Evolutionary conservation across 2,329 filamentous ascomycete genomes (phyloP), one percentile per base, ranked within the genome.

Genomic region (Hypocreales sp.): DNA sequence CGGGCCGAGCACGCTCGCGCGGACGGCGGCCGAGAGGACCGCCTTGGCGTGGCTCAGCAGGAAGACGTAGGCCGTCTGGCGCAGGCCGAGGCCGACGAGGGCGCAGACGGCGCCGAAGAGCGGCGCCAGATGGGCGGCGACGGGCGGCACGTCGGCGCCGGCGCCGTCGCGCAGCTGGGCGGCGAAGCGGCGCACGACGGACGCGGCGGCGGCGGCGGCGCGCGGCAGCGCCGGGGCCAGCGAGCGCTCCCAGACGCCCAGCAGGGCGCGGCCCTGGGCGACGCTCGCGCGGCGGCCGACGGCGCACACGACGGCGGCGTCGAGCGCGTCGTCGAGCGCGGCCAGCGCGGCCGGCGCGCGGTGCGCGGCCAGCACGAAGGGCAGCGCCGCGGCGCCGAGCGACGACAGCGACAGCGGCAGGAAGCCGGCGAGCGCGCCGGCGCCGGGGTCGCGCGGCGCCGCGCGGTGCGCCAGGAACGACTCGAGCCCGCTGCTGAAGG

Each of bases 401-500:
- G 79, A 78, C 6, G 69, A 64, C 5, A 87, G 54, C 4, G 79
- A 83, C 14, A 80, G 58, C 8, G 67, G 62, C 11, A 90, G 64
- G 53, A 90, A 90, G 24, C 58, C 52, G 23, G 67, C 46, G 50
- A 83, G 79, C 14, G 56, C 47, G 13, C 55, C 44, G 12, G 48
- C 34, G 22, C 47, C 49, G 5, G 36, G 30, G 13, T 8, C 15
- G 20, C 15, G 10, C 19, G 19, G 11, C 4, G 10, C 7, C 14
- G 5, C 8, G 38, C 61, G 60, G 56, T 90, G 81, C 4, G 77
- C 75, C 12, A 86, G 70, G 49, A 78, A 87, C 22, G 80, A 87
- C 55, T 90, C 81, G 11, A 90, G 66, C 4, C 80, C 80, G 39
- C 72, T 79, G 58, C 74, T 81, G 58, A 87, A 90, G 42, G 81